Percentiles rank a stretch among this genome's conserved stretches.
These are phyloP conservation scores for grape (Vitis vinifera) DNA, from an alignment of 164 flowering plant species.

Conservation along the genomic window ASM3070453v1 NC_081814.1:14703001-14703500, in stretches of 20 bases:
- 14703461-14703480: background rate
- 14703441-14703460: background rate
- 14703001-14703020: background rate
- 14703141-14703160: background rate
- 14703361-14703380: background rate
- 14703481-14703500: no score
- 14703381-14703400: background rate
- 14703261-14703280: no score
- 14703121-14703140: background rate
- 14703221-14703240: background rate
- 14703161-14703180: background rate
- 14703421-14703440: background rate
- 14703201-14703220: background rate
- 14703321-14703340: no score
- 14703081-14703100: background rate
- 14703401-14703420: background rate
- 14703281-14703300: no score
- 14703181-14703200: background rate
- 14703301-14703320: no score
- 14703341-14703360: background rate
- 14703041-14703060: no score
- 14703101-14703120: background rate
- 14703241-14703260: no score
- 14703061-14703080: background rate
- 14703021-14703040: no score